Percentiles rank a stretch among this genome's conserved stretches.
phyloP scores from a whole-genome alignment of 352 stramenopile species.

The Phytophthora fragariae region DNA sequence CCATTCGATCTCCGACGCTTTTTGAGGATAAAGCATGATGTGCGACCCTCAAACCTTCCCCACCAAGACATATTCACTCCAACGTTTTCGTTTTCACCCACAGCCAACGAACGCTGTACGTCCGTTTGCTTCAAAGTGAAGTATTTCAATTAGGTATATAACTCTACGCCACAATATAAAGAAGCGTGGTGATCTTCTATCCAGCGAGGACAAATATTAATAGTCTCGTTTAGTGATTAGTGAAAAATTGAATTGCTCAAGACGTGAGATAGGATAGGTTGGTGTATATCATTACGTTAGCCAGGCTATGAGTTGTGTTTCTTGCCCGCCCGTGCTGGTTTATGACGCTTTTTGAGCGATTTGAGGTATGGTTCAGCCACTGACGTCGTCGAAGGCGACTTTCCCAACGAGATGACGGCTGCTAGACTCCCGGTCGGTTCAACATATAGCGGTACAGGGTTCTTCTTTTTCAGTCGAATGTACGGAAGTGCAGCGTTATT shows the following conservation, averaged over 20 bases:
- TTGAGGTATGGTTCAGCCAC: constrained; percentile 71
- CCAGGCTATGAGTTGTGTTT: constrained; percentile 8
- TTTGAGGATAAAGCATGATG: constrained; percentile 27
- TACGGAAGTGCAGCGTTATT: constrained; percentile 68
- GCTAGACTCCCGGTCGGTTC: constrained; percentile 30
- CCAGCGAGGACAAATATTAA: background rate
- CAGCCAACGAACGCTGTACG: constrained; percentile 19
- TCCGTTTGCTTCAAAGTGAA: constrained; percentile 32
- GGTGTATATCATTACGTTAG: background rate
- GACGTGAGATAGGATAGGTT: background rate
- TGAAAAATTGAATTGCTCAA: background rate
- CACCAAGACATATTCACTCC: constrained; percentile 19
- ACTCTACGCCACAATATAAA: constrained; percentile 23
- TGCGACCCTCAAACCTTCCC: constrained; percentile 4
- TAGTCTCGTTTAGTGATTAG: background rate
- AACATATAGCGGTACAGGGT: constrained; percentile 31
- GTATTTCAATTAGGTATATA: constrained; percentile 32
- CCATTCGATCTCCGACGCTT: constrained; percentile 62
- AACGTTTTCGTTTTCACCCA: constrained; percentile 28
- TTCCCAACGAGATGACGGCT: constrained; percentile 14
- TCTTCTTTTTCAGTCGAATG: constrained; percentile 78
- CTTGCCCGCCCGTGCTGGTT: constrained; percentile 11
- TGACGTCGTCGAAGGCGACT: constrained; percentile 16
- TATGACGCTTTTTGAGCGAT: constrained; percentile 74
- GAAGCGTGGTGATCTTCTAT: constrained; percentile 5